Evolutionary conservation across 768 basidiomycete genomes (phyloP).

Genomic region (Gelatoporia subvermispora): DNA sequence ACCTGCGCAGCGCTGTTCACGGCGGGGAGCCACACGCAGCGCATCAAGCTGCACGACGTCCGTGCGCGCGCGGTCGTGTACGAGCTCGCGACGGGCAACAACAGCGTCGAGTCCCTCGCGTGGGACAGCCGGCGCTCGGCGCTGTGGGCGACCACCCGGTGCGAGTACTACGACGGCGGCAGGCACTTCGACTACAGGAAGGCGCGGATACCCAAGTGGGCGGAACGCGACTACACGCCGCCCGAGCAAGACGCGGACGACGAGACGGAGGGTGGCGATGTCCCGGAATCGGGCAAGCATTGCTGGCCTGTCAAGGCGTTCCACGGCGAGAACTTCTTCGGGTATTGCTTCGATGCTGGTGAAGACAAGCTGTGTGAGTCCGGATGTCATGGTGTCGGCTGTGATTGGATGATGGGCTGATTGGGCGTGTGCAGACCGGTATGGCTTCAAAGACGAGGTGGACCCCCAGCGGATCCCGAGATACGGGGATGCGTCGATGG

Average conservation of each 20-base stretch:
- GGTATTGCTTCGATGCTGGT: constrained; percentile 32
- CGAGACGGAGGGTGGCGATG: constrained; percentile 10
- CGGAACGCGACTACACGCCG: neutral
- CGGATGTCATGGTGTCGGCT: neutral
- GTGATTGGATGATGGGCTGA: too few relatives aligned
- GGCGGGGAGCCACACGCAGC: constrained; percentile 21
- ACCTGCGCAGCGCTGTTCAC: constrained; percentile 28
- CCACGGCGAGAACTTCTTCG: constrained; percentile 25
- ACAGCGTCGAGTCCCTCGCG: constrained; percentile 26
- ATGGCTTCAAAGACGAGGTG: constrained; percentile 1
- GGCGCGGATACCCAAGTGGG: constrained; percentile 13
- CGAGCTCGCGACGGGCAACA: constrained; percentile 42
- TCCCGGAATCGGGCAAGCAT: constrained; percentile 4
- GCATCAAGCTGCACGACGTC: constrained; percentile 38
- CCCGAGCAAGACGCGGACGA: neutral
- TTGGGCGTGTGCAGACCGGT: neutral
- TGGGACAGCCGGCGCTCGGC: constrained; percentile 27
- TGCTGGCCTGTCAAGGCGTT: constrained; percentile 28
- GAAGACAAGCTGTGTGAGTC: constrained; percentile 29
- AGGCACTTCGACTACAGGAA: constrained; percentile 17
- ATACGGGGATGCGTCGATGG: constrained; percentile 3
- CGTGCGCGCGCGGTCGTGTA: constrained; percentile 30
- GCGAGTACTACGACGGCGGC: constrained; percentile 25
- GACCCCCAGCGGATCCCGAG: neutral
- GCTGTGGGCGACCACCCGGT: constrained; percentile 32